Evolutionary conservation across 2,329 filamentous ascomycete species (phyloP), one percentile per base, ranked within the genome.

Genomic region (Colletotrichum graminicola): DNA sequence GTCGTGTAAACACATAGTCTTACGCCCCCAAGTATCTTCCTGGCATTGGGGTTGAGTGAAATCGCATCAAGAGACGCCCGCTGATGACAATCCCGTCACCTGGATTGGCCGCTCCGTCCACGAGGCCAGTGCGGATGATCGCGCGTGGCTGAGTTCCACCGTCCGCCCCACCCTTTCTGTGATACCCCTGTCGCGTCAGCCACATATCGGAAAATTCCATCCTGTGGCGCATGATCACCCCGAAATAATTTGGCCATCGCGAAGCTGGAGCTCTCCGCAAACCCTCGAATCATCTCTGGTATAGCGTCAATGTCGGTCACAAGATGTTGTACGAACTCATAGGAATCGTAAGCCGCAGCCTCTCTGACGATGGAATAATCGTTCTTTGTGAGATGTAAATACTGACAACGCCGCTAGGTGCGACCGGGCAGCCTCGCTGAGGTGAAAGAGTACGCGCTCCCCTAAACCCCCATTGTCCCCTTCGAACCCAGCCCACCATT

Each of bases 271-370:
- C 65, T 29, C 21, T 51, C 14, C 32, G 12, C 41, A 29, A 59
- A 55, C 39, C 54, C 41, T 67, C 41, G 64, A 67, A 52, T 23
- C 70, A 69, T 65, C 26, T 43, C 23, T 29, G 56, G 57, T 47
- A 54, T 21, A 71, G 63, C 73, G 67, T 73, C 74, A 72, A 82
- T 79, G 78, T 76, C 76, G 76, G 76, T 77, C 74, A 76, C 80
- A 87, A 81, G 75, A 98, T 99, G 96, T 86, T 99, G 84, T 99
- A 99, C 87, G 96, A 99, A 86, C 87, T 98, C 79, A 96, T 99
- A 83, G 96, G 93, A 82, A 92, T 98, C 84, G 96, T 98, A 85
- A 78, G 92, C 85, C 14, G 16, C 47, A 26, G 36, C 49, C 52
- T 43, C 21, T n/a, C 29, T 32, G 18, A n/a, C 16, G 5, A 21